These are phyloP conservation scores for Mycena citricolor DNA, from an alignment of 1,284 basidiomycete genomes.

Conservation along the genomic window DNA sequence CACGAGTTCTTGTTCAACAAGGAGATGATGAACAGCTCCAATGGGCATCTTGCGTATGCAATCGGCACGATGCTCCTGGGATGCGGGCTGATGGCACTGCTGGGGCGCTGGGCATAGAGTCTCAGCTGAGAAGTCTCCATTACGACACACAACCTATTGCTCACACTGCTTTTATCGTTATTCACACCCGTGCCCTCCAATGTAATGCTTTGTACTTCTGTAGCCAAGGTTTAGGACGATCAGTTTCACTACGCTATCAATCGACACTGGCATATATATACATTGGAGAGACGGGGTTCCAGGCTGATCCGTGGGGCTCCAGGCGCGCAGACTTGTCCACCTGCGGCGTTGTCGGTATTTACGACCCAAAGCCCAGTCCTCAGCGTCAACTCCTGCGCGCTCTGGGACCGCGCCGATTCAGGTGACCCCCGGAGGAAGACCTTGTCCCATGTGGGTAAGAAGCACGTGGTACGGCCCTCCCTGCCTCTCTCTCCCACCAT, in stretches of 20 bases:
- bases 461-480: conserved; percentile 1
- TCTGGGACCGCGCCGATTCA: neutral
- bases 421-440: neutral
- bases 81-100: conserved; percentile 79
- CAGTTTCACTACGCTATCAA: neutral
- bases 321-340: no score
- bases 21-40: conserved; percentile 73
- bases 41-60: conserved; percentile 65
- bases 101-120: conserved; percentile 78
- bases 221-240: conserved; percentile 1
- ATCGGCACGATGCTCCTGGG: conserved; percentile 75
- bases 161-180: no score
- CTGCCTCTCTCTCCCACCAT: no score
- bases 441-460: neutral
- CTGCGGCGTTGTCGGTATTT: conserved; percentile 3
- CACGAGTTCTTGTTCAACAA: conserved; percentile 92
- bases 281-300: neutral
- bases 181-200: conserved; percentile 2
- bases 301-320: no score
- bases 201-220: neutral
- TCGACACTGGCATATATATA: neutral
- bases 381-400: no score
- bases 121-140: no score
- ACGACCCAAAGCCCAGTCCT: no score
- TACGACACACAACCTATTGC: no score